Evolutionary conservation across 345 rosid genomes (phyloP).

Genomic region (Alliaria petiolata): DNA sequence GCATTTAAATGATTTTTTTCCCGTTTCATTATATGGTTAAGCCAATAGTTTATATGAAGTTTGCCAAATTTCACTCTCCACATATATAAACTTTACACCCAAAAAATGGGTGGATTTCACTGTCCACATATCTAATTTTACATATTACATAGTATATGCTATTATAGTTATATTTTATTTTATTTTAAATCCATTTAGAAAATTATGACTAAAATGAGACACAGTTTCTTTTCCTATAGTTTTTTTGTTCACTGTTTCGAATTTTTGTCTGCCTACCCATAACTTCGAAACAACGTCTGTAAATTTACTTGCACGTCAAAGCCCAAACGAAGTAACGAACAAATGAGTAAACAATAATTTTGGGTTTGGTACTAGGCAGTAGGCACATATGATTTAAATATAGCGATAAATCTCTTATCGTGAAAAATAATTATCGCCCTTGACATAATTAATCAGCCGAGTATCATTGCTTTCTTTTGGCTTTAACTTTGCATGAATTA

Average conservation of each 20-base stretch:
- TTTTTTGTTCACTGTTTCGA: background rate
- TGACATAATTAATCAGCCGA: background rate
- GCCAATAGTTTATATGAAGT: background rate
- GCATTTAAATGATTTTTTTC: no score
- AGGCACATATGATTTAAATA: background rate
- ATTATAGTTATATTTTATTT: background rate
- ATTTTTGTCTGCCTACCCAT: background rate
- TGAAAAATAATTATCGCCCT: background rate
- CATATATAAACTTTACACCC: background rate
- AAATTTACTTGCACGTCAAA: conserved; percentile 20
- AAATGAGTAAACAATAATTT: background rate
- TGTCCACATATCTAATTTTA: background rate
- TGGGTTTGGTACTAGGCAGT: background rate
- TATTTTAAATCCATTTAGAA: background rate
- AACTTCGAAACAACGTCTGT: conserved; percentile 6
- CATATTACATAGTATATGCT: background rate
- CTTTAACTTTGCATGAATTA: no score
- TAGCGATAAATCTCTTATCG: background rate
- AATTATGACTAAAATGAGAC: background rate
- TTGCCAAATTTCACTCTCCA: background rate
- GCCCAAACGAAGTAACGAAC: background rate
- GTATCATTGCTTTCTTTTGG: background rate
- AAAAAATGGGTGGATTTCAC: background rate
- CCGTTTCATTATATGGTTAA: no score
- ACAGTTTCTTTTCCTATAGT: no score